A percentile compares a stretch with the other conserved stretches of the same genome.
Evolutionary conservation across 2,329 filamentous ascomycete species (phyloP).

Genomic region (Aspergillus ruber): DNA sequence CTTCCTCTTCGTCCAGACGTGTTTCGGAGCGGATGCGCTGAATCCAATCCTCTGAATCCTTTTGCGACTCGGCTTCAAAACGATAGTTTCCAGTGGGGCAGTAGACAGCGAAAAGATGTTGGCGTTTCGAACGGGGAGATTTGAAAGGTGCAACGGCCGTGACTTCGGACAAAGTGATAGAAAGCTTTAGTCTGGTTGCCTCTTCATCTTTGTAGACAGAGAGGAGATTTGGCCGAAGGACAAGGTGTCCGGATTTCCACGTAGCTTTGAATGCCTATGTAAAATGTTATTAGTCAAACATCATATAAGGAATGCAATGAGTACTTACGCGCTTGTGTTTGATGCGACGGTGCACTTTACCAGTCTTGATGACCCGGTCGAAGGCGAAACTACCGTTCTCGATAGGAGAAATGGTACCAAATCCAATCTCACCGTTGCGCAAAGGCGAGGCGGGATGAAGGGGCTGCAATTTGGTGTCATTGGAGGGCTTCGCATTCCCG

Average conservation of each 20-base stretch:
- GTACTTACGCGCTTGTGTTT: conserved; percentile 78
- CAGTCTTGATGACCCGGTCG: conserved; percentile 85
- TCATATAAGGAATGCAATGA: background rate
- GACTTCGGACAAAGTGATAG: conserved; percentile 80
- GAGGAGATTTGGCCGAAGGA: conserved; percentile 81
- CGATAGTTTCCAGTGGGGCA: conserved; percentile 88
- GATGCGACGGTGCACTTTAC: conserved; percentile 78
- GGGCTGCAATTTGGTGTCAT: conserved; percentile 17
- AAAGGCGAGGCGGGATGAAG: conserved; percentile 14
- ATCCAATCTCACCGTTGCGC: conserved; percentile 44
- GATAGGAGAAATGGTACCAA: conserved; percentile 73
- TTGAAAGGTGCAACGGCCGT: conserved; percentile 85
- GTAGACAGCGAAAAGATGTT: conserved; percentile 87
- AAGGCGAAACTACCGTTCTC: conserved; percentile 95
- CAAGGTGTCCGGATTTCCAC: conserved; percentile 86
- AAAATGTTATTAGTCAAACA: conserved; percentile 7
- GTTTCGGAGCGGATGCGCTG: conserved; percentile 71
- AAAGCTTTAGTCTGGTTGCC: conserved; percentile 81
- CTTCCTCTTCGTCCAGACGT: conserved; percentile 80
- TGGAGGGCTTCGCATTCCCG: conserved; percentile 20
- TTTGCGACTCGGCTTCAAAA: conserved; percentile 66
- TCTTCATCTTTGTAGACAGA: conserved; percentile 91
- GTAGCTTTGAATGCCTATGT: conserved; percentile 52
- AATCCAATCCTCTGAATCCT: conserved; percentile 83
- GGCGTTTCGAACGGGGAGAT: conserved; percentile 78